phyloP scores from a whole-genome alignment of 257 asterid species.

The Primulina tabacum region DNA sequence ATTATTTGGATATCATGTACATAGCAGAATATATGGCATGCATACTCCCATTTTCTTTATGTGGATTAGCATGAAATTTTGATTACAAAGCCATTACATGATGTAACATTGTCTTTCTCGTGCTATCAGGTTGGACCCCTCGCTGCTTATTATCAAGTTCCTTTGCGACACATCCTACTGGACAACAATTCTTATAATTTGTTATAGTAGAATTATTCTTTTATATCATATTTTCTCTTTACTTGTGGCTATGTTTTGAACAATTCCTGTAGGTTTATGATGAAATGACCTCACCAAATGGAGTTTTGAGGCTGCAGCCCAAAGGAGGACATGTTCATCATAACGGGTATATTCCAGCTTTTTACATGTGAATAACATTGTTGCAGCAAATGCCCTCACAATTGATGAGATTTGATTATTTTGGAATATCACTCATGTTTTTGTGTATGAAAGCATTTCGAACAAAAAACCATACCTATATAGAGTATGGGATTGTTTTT shows the following conservation, averaged over 20 bases:
- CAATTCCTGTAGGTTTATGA: constrained; percentile 61
- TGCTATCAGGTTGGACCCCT: constrained; percentile 82
- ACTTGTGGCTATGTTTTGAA: constrained; percentile 10
- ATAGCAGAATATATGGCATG: constrained; percentile 15
- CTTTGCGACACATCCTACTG: constrained; percentile 92
- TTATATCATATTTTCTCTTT: neutral
- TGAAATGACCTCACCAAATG: constrained; percentile 95
- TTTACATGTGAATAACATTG: constrained; percentile 9
- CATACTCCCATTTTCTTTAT: neutral
- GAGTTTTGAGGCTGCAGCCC: constrained; percentile 88
- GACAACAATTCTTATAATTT: constrained; percentile 37
- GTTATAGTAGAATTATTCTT: neutral
- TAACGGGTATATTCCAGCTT: constrained; percentile 64
- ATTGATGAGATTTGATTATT: constrained; percentile 6
- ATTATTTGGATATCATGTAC: neutral
- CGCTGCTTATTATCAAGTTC: constrained; percentile 94
- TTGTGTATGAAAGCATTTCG: too few relatives aligned
- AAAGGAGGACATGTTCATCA: constrained; percentile 98
- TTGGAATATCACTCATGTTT: neutral
- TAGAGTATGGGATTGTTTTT: neutral
- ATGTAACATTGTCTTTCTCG: neutral
- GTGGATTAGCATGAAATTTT: neutral
- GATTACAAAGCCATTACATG: neutral
- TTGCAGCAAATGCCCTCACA: constrained; percentile 7
- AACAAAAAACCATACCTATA: neutral